These are phyloP conservation scores for Cichorium intybus DNA, from an alignment of 140 eudicot genomes.

Conservation along the genomic window DNA sequence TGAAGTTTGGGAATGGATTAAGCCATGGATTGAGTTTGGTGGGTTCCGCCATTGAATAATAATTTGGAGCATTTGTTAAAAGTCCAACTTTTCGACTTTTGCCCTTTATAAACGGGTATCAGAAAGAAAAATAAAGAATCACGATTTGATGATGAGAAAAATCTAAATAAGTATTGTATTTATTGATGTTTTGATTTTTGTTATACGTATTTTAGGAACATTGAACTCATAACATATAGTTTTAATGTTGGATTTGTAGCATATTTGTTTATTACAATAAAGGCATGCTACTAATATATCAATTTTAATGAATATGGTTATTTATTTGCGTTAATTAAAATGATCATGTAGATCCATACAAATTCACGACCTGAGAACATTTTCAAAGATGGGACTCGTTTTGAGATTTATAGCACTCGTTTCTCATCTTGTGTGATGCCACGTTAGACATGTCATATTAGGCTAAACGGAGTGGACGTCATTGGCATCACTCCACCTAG, in stretches of 20 bases:
- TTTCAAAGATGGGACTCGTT: too few relatives aligned
- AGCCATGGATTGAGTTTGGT: constrained; percentile 6
- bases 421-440: too few relatives aligned
- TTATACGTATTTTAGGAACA: background rate
- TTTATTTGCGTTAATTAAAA: too few relatives aligned
- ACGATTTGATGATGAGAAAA: background rate
- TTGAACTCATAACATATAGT: background rate
- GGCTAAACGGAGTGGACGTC: too few relatives aligned
- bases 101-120: constrained; percentile 22
- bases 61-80: constrained; percentile 39
- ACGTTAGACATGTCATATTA: too few relatives aligned
- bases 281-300: background rate
- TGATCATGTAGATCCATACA: too few relatives aligned
- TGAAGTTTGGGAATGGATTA: constrained; percentile 23
- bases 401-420: too few relatives aligned
- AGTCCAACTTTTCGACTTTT: constrained; percentile 37
- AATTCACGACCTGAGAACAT: too few relatives aligned
- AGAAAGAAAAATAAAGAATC: background rate
- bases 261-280: background rate
- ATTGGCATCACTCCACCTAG: too few relatives aligned
- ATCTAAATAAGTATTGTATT: background rate
- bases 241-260: background rate
- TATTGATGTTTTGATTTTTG: background rate
- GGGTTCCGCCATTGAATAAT: constrained; percentile 40
- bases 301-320: background rate